Evolutionary conservation across 2,329 filamentous ascomycete species (phyloP).

Genomic region (Penicillium hesseltinei): DNA sequence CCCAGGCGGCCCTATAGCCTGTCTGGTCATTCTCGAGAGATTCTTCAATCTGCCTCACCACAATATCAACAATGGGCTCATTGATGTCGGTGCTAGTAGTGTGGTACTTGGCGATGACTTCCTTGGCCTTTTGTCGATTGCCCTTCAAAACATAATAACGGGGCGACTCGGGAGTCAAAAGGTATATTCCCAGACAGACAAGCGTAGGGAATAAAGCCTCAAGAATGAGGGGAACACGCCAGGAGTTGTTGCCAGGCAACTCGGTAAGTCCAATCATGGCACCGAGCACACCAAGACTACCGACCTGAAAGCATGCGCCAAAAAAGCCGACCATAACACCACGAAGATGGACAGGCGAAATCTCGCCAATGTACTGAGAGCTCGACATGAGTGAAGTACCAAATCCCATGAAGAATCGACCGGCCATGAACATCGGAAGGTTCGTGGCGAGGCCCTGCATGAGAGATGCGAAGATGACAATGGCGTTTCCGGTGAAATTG

Average conservation of each 20-base stretch:
- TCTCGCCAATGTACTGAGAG: constrained; percentile 42
- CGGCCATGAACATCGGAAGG: constrained; percentile 39
- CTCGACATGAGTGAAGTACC: constrained; percentile 39
- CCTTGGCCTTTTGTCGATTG: constrained; percentile 33
- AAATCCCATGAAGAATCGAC: constrained; percentile 40
- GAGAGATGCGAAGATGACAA: constrained; percentile 47
- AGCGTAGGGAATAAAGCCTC: constrained; percentile 50
- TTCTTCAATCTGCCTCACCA: constrained; percentile 47
- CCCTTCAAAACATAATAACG: constrained; percentile 38
- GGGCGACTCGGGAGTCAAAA: constrained; percentile 40
- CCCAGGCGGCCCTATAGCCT: constrained; percentile 43
- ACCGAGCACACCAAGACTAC: constrained; percentile 44
- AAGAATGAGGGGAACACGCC: constrained; percentile 45
- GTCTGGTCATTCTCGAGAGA: constrained; percentile 42
- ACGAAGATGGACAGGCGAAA: constrained; percentile 35
- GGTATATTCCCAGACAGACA: constrained; percentile 46
- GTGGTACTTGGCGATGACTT: constrained; percentile 43
- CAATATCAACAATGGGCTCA: constrained; percentile 44
- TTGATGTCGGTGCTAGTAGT: constrained; percentile 43
- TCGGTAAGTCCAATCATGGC: constrained; percentile 45
- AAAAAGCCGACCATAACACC: constrained; percentile 50
- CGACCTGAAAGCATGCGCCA: constrained; percentile 49
- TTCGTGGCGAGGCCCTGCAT: constrained; percentile 35
- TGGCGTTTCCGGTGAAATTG: constrained; percentile 48
- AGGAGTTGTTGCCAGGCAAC: constrained; percentile 39